Evolutionary conservation across 352 stramenopile species (phyloP).

Genomic region (Pythium folliculosum): DNA sequence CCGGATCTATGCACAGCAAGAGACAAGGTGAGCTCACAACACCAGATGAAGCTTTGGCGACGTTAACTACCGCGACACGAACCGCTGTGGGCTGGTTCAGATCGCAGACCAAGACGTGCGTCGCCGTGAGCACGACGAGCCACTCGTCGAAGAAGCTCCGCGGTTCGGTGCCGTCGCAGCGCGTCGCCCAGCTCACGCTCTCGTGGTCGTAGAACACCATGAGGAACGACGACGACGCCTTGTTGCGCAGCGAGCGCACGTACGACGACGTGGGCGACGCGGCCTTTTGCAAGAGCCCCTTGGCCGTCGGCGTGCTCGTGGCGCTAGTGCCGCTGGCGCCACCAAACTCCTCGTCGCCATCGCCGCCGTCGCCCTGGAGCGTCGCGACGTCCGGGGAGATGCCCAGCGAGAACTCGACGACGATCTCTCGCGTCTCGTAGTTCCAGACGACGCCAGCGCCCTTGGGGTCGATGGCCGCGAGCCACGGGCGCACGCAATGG

Average conservation of each 20-base stretch:
- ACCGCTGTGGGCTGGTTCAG: constrained; percentile 66
- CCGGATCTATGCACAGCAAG: constrained; percentile 30
- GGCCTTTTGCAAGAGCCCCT: constrained; percentile 41
- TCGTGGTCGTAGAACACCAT: constrained; percentile 85
- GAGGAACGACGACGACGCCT: constrained; percentile 39
- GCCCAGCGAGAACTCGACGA: constrained; percentile 68
- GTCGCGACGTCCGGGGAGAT: constrained; percentile 41
- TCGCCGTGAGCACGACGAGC: constrained; percentile 58
- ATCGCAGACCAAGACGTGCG: constrained; percentile 72
- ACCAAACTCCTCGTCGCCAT: constrained; percentile 22
- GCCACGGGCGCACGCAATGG: constrained; percentile 66
- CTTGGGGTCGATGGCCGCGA: constrained; percentile 67
- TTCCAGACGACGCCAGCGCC: constrained; percentile 69
- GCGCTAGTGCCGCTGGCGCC: background rate
- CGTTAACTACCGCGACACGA: background rate
- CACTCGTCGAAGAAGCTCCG: constrained; percentile 73
- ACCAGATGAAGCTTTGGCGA: background rate
- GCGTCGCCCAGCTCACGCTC: constrained; percentile 47
- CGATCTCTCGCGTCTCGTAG: constrained; percentile 63
- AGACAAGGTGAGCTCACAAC: background rate
- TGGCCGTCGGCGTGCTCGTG: constrained; percentile 25
- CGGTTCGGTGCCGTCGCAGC: constrained; percentile 32
- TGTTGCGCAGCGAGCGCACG: constrained; percentile 49
- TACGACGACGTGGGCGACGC: constrained; percentile 51
- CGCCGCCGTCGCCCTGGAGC: constrained; percentile 26